These are phyloP conservation scores for Scedosporium minutisporum DNA, from an alignment of 2,329 filamentous ascomycete species.

Conservation along the genomic window DNA sequence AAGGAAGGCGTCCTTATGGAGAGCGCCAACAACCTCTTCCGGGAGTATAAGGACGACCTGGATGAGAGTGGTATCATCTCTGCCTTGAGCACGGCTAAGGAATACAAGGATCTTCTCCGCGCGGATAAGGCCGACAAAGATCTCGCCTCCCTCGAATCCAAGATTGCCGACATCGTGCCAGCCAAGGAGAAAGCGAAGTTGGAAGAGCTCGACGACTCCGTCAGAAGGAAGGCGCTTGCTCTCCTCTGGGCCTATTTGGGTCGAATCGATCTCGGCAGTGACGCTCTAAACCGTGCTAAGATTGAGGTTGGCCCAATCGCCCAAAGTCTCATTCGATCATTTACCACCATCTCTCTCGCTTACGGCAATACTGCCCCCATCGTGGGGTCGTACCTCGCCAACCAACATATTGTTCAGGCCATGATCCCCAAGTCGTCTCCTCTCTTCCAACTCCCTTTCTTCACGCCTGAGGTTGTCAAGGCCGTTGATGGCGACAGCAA, in stretches of 20 bases:
- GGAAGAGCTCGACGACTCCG: slow-evolving; percentile 68
- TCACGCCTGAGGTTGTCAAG: slow-evolving; percentile 57
- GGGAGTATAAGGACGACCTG: slow-evolving; percentile 79
- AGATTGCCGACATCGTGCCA: slow-evolving; percentile 55
- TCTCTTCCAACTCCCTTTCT: slow-evolving; percentile 82
- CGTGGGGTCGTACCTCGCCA: slow-evolving; percentile 68
- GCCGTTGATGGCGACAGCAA: slow-evolving; percentile 68
- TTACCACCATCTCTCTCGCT: slow-evolving; percentile 76
- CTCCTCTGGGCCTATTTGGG: slow-evolving; percentile 93
- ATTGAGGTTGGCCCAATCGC: slow-evolving; percentile 83
- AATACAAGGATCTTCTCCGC: slow-evolving; percentile 68
- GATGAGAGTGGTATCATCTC: slow-evolving; percentile 70
- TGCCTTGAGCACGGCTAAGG: slow-evolving; percentile 75
- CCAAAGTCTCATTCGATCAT: slow-evolving; percentile 74
- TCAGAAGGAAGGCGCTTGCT: slow-evolving; percentile 75
- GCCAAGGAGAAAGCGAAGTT: slow-evolving; percentile 68
- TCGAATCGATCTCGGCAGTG: slow-evolving; percentile 78
- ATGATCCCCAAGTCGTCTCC: slow-evolving; percentile 75
- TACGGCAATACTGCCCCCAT: slow-evolving; percentile 79
- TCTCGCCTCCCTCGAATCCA: slow-evolving; percentile 74
- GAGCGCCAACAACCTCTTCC: slow-evolving; percentile 90
- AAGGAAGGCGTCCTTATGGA: slow-evolving; percentile 90
- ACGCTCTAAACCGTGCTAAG: slow-evolving; percentile 76
- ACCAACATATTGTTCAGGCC: slow-evolving; percentile 85
- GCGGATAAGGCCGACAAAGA: slow-evolving; percentile 73